Evolutionary conservation across 176 grass and related monocot genomes (phyloP), one percentile per base, ranked within the genome.

Genomic region (Avena atlantica): DNA sequence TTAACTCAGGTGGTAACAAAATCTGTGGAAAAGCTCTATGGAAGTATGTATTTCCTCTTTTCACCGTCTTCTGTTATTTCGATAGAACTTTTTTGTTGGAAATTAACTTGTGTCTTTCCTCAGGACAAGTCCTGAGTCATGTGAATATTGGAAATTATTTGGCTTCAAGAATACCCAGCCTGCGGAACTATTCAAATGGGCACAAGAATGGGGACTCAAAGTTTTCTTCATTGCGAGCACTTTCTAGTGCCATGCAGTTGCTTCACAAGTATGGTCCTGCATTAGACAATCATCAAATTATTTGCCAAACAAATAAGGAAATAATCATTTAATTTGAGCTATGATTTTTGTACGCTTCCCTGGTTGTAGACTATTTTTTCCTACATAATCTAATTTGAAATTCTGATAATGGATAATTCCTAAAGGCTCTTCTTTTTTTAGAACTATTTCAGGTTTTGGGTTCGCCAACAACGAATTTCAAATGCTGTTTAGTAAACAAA

Each of bases 1-100:
- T 79, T 97, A 65, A 97, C 89, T 86, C 92, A 94, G 87, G 94
- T 97, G 80, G 85, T 99, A 56, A 78, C 89, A 76, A 99, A 92
- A 93, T 96, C 94, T 87, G 89, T 96, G 66, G 92, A 99, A 87
- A 94, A 95, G 79, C 89, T 93, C 8, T 94, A 94, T 89, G 97
- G 97, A 89, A 99, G 97, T 99, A 99, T 55, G 92, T 85, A 24
- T 88, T 81, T 80, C 52, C 57, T 80, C 76, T 44, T 85, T 82
- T 36, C 50, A 50, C 58, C 12, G 24, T 72, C 23, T 40, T 73
- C 52, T n/a, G n/a, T 86, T 89, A 19, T 82, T 65, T 78, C 0
- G 83, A 70, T 48, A 34, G 23, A 76, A 6, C 60, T 23, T 77
- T 53, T 70, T 86, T 57, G 0, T 57, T 78, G 27, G 45, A 9